Conservation (phyloP, 768 basidiomycete genomes). For the Pulveroboletus sp. region DNA sequence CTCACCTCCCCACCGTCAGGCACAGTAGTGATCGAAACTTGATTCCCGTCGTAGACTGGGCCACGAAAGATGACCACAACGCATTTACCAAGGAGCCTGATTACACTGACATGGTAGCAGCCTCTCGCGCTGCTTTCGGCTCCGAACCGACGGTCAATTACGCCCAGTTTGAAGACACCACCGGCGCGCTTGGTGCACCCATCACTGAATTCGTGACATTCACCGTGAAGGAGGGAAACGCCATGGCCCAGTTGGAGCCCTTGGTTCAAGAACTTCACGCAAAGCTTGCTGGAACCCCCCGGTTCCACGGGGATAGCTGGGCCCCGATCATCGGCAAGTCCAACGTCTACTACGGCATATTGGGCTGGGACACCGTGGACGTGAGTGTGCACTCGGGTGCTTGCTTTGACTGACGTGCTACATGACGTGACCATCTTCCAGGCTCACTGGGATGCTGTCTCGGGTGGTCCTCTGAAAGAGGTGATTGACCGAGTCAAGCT, state of each 20-base stretch:
- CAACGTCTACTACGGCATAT: slow-evolving; percentile 24
- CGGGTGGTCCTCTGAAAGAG: slow-evolving; percentile 22
- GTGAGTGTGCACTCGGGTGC: slow-evolving; percentile 13
- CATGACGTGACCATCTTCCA: slow-evolving; percentile 6
- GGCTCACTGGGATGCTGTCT: slow-evolving; percentile 35
- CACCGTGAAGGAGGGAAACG: slow-evolving; percentile 23
- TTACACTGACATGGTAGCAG: slow-evolving; percentile 1
- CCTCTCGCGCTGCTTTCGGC: slow-evolving; percentile 13
- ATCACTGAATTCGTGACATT: slow-evolving; percentile 34
- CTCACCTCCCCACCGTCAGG: not conserved
- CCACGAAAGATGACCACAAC: slow-evolving; percentile 16
- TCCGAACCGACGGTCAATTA: slow-evolving; percentile 14
- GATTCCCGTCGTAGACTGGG: slow-evolving; percentile 21
- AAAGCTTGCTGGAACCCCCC: slow-evolving; percentile 15
- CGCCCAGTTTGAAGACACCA: slow-evolving; percentile 21
- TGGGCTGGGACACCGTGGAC: slow-evolving; percentile 36
- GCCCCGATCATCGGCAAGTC: slow-evolving; percentile 17
- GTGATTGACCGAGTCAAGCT: slow-evolving; percentile 24
- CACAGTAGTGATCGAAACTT: slow-evolving; percentile 5
- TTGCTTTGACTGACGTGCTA: not conserved
- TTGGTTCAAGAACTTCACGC: slow-evolving; percentile 22
- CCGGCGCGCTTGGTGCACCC: slow-evolving; percentile 20
- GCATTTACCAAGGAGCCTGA: slow-evolving; percentile 8
- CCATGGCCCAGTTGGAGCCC: slow-evolving; percentile 15
- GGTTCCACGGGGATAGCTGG: slow-evolving; percentile 30